Evolutionary conservation across 176 grass and related monocot genomes (phyloP), one percentile per base, ranked within the genome.

Genomic region (Saccharum officinarum): DNA sequence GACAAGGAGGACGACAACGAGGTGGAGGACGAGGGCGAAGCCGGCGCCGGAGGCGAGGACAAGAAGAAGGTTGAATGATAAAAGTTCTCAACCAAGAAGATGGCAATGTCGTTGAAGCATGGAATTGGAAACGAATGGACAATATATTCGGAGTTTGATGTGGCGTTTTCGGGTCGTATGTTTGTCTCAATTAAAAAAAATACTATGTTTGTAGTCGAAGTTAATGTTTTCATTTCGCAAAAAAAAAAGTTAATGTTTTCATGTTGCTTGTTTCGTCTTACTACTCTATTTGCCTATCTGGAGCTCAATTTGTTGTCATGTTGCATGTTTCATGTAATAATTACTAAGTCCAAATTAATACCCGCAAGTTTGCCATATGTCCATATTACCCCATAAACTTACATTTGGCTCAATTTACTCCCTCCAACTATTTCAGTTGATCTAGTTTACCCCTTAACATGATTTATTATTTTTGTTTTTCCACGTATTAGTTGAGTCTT

Each of bases 1-100:
- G 92, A 94, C 18, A 34, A 89, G 6, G 82, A 91, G 36, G 77
- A 83, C 4, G 86, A 28, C 28, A 28, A 76, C 2, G 69, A 86
- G 39, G 75, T 42, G 34, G 79, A 77, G 2, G 80, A 61, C 20
- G 71, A 50, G 6, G 83, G 46, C 3, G 77, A 52, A 16, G 4
- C 82, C 7, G 71, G 84, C 2, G 72, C 69, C 3, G 64, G 46
- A 0, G 22, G 71, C 59, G 10, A 50, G 26, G 61, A 65, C 42
- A 75, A 87, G 33, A 87, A 81, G 69, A 59, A 59, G 54, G 8
- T n/a, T 59, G 54, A 59, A 0, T 59, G 20, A 59, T 9, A n/a
- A 59, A 59, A 59, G 54, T 9, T 59, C 2, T 9, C 54, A 20
- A 59, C 54, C 20, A n/a, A 59, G 54, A 59, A 59, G 7, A 59